Evolutionary conservation across 2,329 filamentous ascomycete species (phyloP).

Genomic region (Alternaria infectoria): DNA sequence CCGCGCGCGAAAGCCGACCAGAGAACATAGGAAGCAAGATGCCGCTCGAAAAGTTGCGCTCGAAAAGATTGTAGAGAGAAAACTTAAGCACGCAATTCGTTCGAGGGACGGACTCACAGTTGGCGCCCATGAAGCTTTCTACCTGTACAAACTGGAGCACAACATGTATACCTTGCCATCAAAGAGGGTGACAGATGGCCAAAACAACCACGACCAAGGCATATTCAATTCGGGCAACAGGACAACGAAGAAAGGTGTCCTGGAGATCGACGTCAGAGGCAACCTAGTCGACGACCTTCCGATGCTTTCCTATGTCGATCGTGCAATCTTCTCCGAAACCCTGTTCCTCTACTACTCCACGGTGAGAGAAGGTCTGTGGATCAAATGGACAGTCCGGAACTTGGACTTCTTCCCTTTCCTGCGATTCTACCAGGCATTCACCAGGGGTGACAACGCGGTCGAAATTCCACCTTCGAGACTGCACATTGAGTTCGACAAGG

Average conservation of each 20-base stretch:
- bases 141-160: not conserved
- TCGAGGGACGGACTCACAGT: not conserved
- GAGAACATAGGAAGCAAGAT: not conserved
- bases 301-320: not conserved
- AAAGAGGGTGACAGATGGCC: not conserved
- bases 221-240: not conserved
- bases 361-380: not conserved
- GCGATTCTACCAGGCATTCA: slow-evolving; percentile 3
- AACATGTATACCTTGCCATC: not conserved
- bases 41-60: not conserved
- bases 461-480: not conserved
- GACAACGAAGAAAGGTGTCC: not conserved
- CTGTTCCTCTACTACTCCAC: not conserved
- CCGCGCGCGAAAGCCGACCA: not conserved
- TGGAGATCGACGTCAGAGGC: not conserved
- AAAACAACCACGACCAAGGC: not conserved
- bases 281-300: slow-evolving; percentile 7
- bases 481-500: not conserved
- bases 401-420: slow-evolving; percentile 3
- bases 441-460: not conserved
- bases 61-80: not conserved
- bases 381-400: not conserved
- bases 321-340: not conserved
- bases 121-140: not conserved
- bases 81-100: not conserved